Evolutionary conservation across 179 eudicot species (phyloP).

Genomic region (Beta lomatogona): DNA sequence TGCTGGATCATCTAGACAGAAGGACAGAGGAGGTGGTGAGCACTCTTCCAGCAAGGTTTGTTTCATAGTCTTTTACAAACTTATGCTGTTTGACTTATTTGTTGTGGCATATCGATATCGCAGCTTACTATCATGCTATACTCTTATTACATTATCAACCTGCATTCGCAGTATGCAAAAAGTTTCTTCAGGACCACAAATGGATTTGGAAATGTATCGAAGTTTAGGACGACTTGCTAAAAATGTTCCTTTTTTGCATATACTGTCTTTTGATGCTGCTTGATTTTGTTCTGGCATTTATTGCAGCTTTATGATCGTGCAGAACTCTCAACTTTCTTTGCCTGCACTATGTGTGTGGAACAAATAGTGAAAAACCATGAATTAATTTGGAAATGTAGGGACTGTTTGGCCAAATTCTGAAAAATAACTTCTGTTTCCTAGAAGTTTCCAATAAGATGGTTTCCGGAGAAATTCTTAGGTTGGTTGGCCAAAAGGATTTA

Average conservation of each 20-base stretch:
- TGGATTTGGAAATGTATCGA: neutral
- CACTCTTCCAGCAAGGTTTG: conserved; percentile 42
- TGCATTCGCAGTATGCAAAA: conserved; percentile 7
- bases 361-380: neutral
- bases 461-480: no score
- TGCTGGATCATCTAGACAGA: conserved; percentile 34
- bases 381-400: neutral
- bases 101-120: neutral
- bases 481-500: no score
- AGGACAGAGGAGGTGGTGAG: conserved; percentile 21
- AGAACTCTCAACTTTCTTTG: no score
- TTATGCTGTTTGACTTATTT: conserved; percentile 15
- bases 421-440: no score
- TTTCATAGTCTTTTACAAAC: conserved; percentile 24
- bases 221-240: neutral
- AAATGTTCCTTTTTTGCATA: neutral
- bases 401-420: no score
- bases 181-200: conserved; percentile 12
- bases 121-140: conserved; percentile 6
- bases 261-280: neutral
- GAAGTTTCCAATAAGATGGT: no score
- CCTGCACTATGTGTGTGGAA: neutral
- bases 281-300: neutral
- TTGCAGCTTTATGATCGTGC: neutral
- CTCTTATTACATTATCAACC: neutral